Percentiles rank a stretch among this genome's conserved stretches.
phyloP scores from a whole-genome alignment of 345 rosid species.

The Camelina hispida region DNA sequence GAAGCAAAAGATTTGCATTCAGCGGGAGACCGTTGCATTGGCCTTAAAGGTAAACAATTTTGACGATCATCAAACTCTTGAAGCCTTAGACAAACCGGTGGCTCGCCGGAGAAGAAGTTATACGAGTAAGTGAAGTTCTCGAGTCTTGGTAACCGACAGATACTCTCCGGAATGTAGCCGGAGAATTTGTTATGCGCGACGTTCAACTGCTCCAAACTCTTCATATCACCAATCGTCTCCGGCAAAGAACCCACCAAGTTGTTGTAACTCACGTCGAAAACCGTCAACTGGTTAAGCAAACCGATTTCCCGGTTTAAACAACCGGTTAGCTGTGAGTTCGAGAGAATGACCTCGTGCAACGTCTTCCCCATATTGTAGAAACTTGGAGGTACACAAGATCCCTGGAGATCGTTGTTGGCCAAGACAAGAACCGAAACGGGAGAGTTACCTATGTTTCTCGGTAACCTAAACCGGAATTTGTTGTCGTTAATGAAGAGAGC shows the following conservation, averaged over 20 bases:
- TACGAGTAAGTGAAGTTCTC: constrained; percentile 77
- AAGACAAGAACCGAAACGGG: constrained; percentile 76
- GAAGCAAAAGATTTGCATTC: constrained; percentile 67
- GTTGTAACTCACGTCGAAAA: constrained; percentile 76
- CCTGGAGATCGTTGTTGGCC: constrained; percentile 66
- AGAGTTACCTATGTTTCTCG: constrained; percentile 77
- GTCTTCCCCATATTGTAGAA: constrained; percentile 68
- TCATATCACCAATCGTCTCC: constrained; percentile 65
- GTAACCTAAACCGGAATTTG: constrained; percentile 66
- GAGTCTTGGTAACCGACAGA: constrained; percentile 67
- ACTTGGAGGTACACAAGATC: constrained; percentile 71
- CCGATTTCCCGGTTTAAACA: constrained; percentile 71
- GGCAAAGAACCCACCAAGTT: constrained; percentile 73
- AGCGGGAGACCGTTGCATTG: constrained; percentile 60
- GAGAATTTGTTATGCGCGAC: constrained; percentile 66
- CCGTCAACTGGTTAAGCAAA: constrained; percentile 55
- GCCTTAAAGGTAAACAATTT: constrained; percentile 71
- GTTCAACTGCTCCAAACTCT: constrained; percentile 79
- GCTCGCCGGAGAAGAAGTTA: constrained; percentile 70
- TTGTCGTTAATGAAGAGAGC: constrained; percentile 87
- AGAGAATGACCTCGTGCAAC: constrained; percentile 57
- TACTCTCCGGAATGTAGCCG: constrained; percentile 65
- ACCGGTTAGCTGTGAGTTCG: constrained; percentile 63
- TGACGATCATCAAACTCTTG: constrained; percentile 55
- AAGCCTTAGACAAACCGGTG: constrained; percentile 61